Evolutionary conservation across 768 basidiomycete species (phyloP), one percentile per base, ranked within the genome.

Genomic region (Jaapia argillacea): DNA sequence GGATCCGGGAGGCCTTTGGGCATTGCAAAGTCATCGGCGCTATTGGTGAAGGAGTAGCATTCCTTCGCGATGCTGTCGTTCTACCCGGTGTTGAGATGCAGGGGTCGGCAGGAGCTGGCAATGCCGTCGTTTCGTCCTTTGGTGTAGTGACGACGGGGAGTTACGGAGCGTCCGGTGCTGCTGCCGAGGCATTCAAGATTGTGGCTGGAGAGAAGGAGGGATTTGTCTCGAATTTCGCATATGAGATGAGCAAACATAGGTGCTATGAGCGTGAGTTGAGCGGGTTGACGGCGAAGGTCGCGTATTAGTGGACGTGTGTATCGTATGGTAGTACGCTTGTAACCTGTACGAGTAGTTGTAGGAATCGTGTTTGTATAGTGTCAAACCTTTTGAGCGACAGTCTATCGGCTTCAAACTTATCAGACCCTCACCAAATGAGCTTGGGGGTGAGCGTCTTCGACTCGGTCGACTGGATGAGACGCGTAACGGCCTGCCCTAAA

Each of bases 1-100:
- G 82, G 70, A 73, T 85, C 3, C 74, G 85, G 36, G 89, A 92
- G 61, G 81, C 86, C 2, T 92, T 85, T 61, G 83, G 83, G 18
- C 90, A 92, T 60, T 81, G 78, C 62, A 92, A 92, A 65, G 58
- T 82, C 14, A 85, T 94, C 45, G 85, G 77, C 2, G 87, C 79
- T 1, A 67, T 82, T 37, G 90, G 88, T 6, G 71, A 77, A 56
- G 80, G 68, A 46, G 68, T 73, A 4, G 52, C 53, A 3, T 69
- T 80, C 53, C 57, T 82, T 13, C 63, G 69, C 3, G 56, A 66
- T 4, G 68, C 70, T 4, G 65, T 74, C 3, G 57, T 55, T 39
- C 55, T 81, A 13, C 70, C 73, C 0, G 66, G 67, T 24, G 55
- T 82, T 20, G 51, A 70, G 37, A 65, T 77, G 35, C 58, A 59